Evolutionary conservation across 768 basidiomycete species (phyloP), one percentile per base, ranked within the genome.

Genomic region (Harrya chromipes): DNA sequence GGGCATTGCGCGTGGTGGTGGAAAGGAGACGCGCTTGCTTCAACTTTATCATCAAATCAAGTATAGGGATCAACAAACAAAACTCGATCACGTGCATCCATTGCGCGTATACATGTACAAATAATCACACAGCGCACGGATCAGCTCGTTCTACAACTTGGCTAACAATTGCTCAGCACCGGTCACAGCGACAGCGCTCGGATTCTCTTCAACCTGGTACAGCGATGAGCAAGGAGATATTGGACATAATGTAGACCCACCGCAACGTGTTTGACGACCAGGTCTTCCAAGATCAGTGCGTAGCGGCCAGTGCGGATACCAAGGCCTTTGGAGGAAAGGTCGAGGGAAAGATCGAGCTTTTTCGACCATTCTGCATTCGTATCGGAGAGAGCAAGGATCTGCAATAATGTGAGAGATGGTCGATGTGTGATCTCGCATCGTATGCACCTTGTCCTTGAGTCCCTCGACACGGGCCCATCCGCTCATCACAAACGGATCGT

Each of bases 361-460:
- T 64, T 68, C 33, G 83, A 82, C 82, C 82, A 88, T 46, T 71
- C 56, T 13, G 79, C 81, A 43, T 73, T 58, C 9, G 71, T 56
- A 57, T 88, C 86, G 19, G 78, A 78, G 57, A 85, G 73, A 38
- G 78, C 70, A 24, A 83, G 50, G 62, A 88, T 82, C 84, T 86
- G 37, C 4, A 14, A 21, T 40, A 33, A 4, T 0, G 41, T 60
- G 23, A 57, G 44, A 13, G 35, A 19, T 31, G 23, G 21, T 36
- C 33, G 14, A 29, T 19, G n/a, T 27, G 21, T 33, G 49, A 41
- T 35, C 73, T 68, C 42, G 35, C 72, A 65, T 16, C 68, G 52
- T 6, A 56, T 48, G 19, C 20, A 80, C 90, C 72, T 84, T 83
- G 67, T 94, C 90, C 57, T 81, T 76, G 56, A 83, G 68, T 8